Percentiles rank a stretch among this genome's conserved stretches.
Conservation (phyloP, 2,329 filamentous ascomycete species). For the Pseudogymnoascus sp. region DNA sequence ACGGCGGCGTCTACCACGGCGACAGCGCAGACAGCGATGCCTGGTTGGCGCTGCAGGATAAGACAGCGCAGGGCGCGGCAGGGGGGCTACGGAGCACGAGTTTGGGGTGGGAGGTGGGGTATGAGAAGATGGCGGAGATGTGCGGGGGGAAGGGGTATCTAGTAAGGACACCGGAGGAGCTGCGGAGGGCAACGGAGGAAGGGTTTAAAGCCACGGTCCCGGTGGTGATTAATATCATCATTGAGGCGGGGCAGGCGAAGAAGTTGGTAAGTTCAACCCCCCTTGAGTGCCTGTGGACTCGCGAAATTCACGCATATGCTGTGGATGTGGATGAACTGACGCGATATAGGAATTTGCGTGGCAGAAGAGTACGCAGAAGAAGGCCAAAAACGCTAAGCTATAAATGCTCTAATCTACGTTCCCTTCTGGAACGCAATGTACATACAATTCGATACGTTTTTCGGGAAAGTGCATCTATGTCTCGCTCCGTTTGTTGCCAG, state of each 20-base stretch:
- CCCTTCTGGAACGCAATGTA: background rate
- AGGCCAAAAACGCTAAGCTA: conserved; percentile 14
- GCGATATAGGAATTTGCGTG: conserved; percentile 23
- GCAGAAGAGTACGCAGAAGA: conserved; percentile 26
- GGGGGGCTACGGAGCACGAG: conserved; percentile 39
- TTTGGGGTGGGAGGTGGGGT: conserved; percentile 44
- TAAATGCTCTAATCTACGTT: background rate
- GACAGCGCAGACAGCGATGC: conserved; percentile 31
- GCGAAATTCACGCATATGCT: background rate
- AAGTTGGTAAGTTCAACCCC: conserved; percentile 24
- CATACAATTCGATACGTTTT: background rate
- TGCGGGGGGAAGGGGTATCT: conserved; percentile 45
- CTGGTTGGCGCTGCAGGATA: conserved; percentile 36
- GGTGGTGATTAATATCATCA: conserved; percentile 46
- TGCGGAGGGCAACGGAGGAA: conserved; percentile 39
- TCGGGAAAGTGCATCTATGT: background rate
- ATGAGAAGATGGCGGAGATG: conserved; percentile 46
- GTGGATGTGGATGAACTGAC: conserved; percentile 1
- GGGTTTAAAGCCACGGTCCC: conserved; percentile 40
- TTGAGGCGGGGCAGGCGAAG: conserved; percentile 41
- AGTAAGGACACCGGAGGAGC: conserved; percentile 41
- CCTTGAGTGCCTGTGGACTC: background rate
- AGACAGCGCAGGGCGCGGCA: conserved; percentile 25
- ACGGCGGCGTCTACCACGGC: conserved; percentile 42
- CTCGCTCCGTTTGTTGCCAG: background rate